phyloP scores from a whole-genome alignment of 208 protist genomes.

The Lotmaria passim region DNA sequence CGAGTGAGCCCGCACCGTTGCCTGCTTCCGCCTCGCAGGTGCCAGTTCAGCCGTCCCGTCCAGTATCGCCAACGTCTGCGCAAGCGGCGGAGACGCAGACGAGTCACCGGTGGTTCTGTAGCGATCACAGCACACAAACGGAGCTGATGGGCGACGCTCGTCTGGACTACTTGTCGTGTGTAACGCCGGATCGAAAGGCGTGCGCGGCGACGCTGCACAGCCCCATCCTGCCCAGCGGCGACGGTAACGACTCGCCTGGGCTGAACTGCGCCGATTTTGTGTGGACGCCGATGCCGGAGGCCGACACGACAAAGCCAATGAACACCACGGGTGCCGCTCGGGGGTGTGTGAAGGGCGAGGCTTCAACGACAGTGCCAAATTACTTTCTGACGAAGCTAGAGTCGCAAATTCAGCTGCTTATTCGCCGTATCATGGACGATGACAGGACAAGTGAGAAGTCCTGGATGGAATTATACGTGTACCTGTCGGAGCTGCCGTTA shows the following conservation, averaged over 20 bases:
- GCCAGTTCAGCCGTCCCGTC: too few relatives aligned
- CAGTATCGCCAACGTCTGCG: background rate
- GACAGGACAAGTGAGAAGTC: constrained; percentile 10
- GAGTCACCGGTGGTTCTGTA: constrained; percentile 16
- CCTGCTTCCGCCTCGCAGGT: background rate
- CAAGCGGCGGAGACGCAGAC: constrained; percentile 24
- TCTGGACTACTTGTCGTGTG: background rate
- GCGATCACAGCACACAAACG: constrained; percentile 35
- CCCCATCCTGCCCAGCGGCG: constrained; percentile 17
- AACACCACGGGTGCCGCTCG: background rate
- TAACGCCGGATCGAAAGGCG: constrained; percentile 7
- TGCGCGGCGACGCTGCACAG: constrained; percentile 19
- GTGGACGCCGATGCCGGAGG: constrained; percentile 17
- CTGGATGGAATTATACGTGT: constrained; percentile 58
- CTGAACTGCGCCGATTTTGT: constrained; percentile 17
- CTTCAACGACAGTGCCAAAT: constrained; percentile 12
- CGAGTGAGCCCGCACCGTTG: background rate
- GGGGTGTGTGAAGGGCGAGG: background rate
- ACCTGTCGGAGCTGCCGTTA: constrained; percentile 45
- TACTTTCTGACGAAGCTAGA: constrained; percentile 42
- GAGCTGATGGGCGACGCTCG: constrained; percentile 2
- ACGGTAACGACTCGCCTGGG: background rate
- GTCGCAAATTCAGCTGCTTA: constrained; percentile 30
- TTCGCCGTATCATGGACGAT: constrained; percentile 15
- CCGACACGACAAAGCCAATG: background rate